Evolutionary conservation across 257 asterid species (phyloP), one percentile per base, ranked within the genome.

Genomic region (Nemophila menziesii): DNA sequence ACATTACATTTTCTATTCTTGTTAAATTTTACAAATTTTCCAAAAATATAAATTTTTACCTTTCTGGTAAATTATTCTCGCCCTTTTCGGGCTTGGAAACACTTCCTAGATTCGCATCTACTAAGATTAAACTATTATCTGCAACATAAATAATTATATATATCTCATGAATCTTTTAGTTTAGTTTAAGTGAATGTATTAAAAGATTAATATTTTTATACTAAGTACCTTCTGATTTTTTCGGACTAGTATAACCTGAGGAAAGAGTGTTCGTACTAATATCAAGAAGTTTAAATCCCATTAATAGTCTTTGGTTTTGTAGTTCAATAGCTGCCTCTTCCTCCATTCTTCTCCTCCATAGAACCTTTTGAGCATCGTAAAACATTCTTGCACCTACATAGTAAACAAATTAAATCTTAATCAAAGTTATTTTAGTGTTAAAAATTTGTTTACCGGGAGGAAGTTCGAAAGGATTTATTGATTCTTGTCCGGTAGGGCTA

Each of bases 321-420:
- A 80, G 72, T 15, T 80, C 92, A 39, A 80, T 70, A 5, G 79
- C 83, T 42, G 78, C 75, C 29, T 74, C 83, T 38, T 75, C 86
- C 58, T 79, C 86, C 16, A 75, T 39, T 55, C 75, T 79, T 50
- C 75, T 72, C 68, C 82, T 67, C 92, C 75, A 79, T 8, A 78
- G 20, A 61, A 70, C 58, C 52, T 80, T 83, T 27, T 64, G 80
- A 11, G 62, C 51, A 49, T 68, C 68, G 65, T 76, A 73, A 20
- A 76, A 53, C 72, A 68, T 58, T 58, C 86, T 65, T n/a, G 74
- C 51, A 22, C 87, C 87, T 50, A 11, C 15, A 27, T 41, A 6
- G 11, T 13, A 13, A 15, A 23, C 16, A 44, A 13, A 29, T 29
- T 13, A 29, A 29, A 29, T 13, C 12, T 1, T 3, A 4, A 14